These are phyloP conservation scores for Trapa bicornis DNA, from an alignment of 345 rosid species.

Conservation along the genomic window DNA sequence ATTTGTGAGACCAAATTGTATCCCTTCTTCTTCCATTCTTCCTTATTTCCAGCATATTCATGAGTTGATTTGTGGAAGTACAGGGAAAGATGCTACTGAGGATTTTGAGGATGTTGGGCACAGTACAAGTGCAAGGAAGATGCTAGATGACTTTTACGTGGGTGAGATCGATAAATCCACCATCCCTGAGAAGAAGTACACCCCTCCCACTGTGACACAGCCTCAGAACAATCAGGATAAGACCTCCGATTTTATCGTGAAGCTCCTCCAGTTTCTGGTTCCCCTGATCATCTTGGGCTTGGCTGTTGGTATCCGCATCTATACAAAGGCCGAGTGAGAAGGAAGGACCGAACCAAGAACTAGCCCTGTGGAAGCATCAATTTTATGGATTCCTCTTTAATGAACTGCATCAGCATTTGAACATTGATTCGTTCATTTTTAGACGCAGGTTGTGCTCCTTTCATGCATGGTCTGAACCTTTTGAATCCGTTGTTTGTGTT, in stretches of 20 bases:
- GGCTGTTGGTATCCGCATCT: constrained; percentile 72
- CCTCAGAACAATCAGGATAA: constrained; percentile 69
- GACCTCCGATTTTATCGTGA: constrained; percentile 53
- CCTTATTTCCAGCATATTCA: neutral
- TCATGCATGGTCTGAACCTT: constrained; percentile 1
- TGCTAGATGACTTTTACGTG: constrained; percentile 69
- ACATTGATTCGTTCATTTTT: neutral
- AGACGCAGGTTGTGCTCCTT: neutral
- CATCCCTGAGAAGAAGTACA: constrained; percentile 42
- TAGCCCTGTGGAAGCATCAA: neutral
- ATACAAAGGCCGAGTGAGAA: constrained; percentile 40
- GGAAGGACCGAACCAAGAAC: neutral
- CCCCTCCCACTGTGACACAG: constrained; percentile 39
- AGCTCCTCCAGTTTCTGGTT: constrained; percentile 78
- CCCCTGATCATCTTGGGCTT: constrained; percentile 85
- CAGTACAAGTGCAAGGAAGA: constrained; percentile 63
- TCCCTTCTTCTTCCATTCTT: neutral
- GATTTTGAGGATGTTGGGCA: constrained; percentile 96
- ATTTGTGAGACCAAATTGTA: neutral
- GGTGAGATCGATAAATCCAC: constrained; percentile 64
- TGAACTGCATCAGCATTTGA: neutral
- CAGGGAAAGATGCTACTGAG: constrained; percentile 91
- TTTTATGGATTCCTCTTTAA: neutral
- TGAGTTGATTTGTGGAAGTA: neutral
- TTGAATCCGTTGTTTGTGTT: neutral